Evolutionary conservation across 2,329 filamentous ascomycete species (phyloP), one percentile per base, ranked within the genome.

Genomic region (Mollisia scopiformis): DNA sequence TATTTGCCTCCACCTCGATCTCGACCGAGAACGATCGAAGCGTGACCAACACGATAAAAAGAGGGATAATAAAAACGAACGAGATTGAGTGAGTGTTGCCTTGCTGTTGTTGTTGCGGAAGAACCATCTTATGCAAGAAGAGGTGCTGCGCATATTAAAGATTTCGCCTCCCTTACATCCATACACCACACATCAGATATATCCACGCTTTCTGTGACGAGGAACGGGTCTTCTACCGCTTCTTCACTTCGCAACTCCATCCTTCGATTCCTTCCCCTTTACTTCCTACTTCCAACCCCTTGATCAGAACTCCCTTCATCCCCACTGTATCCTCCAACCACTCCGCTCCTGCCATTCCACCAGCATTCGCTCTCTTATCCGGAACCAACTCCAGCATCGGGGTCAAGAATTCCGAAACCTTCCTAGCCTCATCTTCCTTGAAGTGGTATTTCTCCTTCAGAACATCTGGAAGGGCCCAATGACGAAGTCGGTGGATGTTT

Each of bases 391-490:
- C 92, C 39, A 99, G 81, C 92, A 98, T 96, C 0, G 95, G 95
- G 1, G 88, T 82, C 59, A 99, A 76, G 77, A 99, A 97, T 28
- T 91, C 90, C 16, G 88, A 83, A 65, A 97, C 89, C 62, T 86
- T 86, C 77, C 88, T 90, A 47, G 86, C 87, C 69, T 97, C 93
- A 54, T 96, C 87, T 13, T 91, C 86, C 66, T 86, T 88, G 77
- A 97, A 98, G 75, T 98, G 95, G 73, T 99, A 99, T 75, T 99
- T 99, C 77, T 99, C 95, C 62, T 90, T 86, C 31, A 99, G 82
- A 1, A 99, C 95, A 71, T 98, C 94, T 0, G 93, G 87, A 6
- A 99, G 81, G 0, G 93, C 93, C 95, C 95, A 99, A 78, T 98
- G 94, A 55, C 95, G 90, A 65, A 99, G 84, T 47, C 95, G 87